Evolutionary conservation across 108 stramenopile genomes (phyloP), one percentile per base, ranked within the genome.

Genomic region (Mediolabrus comicus): DNA sequence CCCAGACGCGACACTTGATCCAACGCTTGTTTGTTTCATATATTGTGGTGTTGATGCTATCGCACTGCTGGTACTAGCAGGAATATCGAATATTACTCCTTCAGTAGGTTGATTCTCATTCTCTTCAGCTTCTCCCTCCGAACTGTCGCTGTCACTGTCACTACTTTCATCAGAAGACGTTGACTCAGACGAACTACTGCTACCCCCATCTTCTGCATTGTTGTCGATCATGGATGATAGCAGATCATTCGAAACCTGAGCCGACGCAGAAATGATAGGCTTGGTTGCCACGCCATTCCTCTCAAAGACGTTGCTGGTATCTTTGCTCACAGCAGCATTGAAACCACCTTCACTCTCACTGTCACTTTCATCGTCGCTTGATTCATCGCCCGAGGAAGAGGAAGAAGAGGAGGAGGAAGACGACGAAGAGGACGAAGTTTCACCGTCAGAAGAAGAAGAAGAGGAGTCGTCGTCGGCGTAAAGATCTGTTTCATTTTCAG

Each of bases 91-190:
- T 14, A 71, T 62, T 25, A 52, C 68, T 53, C 16, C 62, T 19
- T 61, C 74, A 26, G 59, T 62, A 58, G 61, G 32, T 43, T 56
- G 39, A 32, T 80, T 55, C 24, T 30, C 4, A 14, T 38, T 38
- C 6, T 7, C 41, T n/a, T 52, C 11, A 24, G 52, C 13, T 51
- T 43, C 39, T 34, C 29, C 29, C 26, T 36, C 28, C 39, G 52
- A 38, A 46, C 56, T 46, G 62, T 68, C 53, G 49, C 65, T 68
- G 11, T 81, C 66, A 58, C 69, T 65, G 57, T 58, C 80, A 65
- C 69, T 79, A 14, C 80, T 77, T n/a, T 59, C 76, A 59, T 86
- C 85, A 55, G 66, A 73, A 0, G 65, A 71, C 54, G 71, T 55
- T 28, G 66, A 62, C 11, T 19, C 24, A 43, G 68, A 65, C 27